Percentiles rank a stretch among this genome's conserved stretches.
Conservation (phyloP, 306 rosid genomes). For the Echinosophora koreensis region DNA sequence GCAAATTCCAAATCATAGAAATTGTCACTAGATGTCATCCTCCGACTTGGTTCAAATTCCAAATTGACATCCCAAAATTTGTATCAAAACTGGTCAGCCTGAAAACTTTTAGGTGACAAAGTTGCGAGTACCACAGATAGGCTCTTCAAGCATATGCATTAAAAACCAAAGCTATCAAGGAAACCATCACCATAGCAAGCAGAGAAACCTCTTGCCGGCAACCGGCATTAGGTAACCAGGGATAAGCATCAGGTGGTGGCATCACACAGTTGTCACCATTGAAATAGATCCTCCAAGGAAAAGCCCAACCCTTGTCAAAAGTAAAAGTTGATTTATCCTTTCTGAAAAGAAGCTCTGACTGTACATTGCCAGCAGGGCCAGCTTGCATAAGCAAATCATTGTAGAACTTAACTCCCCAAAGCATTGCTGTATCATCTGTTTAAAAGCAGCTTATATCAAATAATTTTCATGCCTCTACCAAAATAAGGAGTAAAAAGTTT, state of each 20-base stretch:
- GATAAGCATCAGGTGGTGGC: slow-evolving; percentile 93
- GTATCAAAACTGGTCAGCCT: slow-evolving; percentile 37
- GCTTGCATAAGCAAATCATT: slow-evolving; percentile 88
- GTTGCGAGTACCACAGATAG: background rate
- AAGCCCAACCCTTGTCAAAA: slow-evolving; percentile 93
- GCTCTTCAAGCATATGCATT: slow-evolving; percentile 47
- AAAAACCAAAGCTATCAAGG: slow-evolving; percentile 53
- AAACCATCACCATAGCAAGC: slow-evolving; percentile 50
- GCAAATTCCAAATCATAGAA: slow-evolving; percentile 46
- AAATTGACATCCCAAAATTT: slow-evolving; percentile 30
- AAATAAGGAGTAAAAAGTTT: background rate
- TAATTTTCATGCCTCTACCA: slow-evolving; percentile 5
- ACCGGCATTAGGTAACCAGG: slow-evolving; percentile 73
- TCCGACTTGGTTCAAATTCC: slow-evolving; percentile 40
- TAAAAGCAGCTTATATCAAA: slow-evolving; percentile 48
- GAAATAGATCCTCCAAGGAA: slow-evolving; percentile 85
- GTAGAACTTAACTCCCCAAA: slow-evolving; percentile 93
- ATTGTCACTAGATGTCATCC: slow-evolving; percentile 36
- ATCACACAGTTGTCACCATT: slow-evolving; percentile 95
- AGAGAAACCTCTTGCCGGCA: slow-evolving; percentile 52
- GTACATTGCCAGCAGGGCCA: slow-evolving; percentile 80
- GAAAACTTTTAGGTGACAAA: slow-evolving; percentile 28
- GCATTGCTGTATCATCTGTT: slow-evolving; percentile 93
- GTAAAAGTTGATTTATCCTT: slow-evolving; percentile 76
- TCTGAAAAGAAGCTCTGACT: slow-evolving; percentile 80